These are phyloP conservation scores for Kodamaea lidongshanica DNA, from an alignment of 805 yeast genomes.

Conservation along the genomic window DNA sequence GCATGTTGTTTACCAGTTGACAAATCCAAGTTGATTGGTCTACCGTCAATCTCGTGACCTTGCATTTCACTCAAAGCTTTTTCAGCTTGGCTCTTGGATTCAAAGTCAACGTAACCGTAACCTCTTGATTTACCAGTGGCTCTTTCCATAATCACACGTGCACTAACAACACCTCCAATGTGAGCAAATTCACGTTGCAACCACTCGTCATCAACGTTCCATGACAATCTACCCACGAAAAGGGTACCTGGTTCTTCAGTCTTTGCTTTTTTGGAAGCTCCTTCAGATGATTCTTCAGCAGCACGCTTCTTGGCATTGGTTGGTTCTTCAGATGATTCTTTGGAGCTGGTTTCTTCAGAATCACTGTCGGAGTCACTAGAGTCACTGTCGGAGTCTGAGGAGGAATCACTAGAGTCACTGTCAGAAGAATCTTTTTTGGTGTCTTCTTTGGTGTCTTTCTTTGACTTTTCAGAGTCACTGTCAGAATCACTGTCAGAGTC, in stretches of 20 bases:
- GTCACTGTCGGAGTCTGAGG: slow-evolving; percentile 28
- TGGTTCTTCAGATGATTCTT: slow-evolving; percentile 17
- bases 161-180: slow-evolving; percentile 73
- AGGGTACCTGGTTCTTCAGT: slow-evolving; percentile 62
- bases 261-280: slow-evolving; percentile 50
- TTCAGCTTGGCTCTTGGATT: slow-evolving; percentile 68
- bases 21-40: slow-evolving; percentile 90
- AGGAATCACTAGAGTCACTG: slow-evolving; percentile 27
- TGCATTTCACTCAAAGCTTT: slow-evolving; percentile 79
- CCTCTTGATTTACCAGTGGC: slow-evolving; percentile 92
- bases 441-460: slow-evolving; percentile 8
- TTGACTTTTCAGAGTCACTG: slow-evolving; percentile 12
- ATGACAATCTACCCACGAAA: slow-evolving; percentile 94
- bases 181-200: slow-evolving; percentile 79
- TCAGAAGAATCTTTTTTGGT: slow-evolving; percentile 5
- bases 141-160: slow-evolving; percentile 93
- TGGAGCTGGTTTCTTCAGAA: slow-evolving; percentile 25
- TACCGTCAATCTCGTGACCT: slow-evolving; percentile 94
- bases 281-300: slow-evolving; percentile 18
- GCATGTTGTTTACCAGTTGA: slow-evolving; percentile 77
- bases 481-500: slow-evolving; percentile 14
- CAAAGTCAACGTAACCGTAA: slow-evolving; percentile 96
- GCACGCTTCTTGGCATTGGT: slow-evolving; percentile 19
- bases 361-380: slow-evolving; percentile 29
- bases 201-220: slow-evolving; percentile 97